These are phyloP conservation scores for Russula abietina DNA, from an alignment of 768 basidiomycete species.

Conservation along the genomic window DNA sequence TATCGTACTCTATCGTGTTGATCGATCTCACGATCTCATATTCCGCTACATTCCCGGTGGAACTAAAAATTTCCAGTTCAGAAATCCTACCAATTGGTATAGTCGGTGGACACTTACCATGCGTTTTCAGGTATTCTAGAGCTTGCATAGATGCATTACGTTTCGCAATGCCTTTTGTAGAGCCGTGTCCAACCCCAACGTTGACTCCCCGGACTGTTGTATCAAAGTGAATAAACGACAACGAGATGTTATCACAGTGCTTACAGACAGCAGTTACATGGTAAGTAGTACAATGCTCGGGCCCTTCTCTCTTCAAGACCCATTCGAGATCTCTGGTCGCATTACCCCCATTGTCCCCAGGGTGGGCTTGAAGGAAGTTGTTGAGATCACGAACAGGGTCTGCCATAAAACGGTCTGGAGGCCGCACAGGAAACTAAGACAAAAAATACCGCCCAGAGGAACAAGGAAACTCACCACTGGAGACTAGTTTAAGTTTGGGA, in stretches of 20 bases:
- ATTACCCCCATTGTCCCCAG: background rate
- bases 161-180: conserved; percentile 15
- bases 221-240: background rate
- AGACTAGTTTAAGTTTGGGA: background rate
- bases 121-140: conserved; percentile 4
- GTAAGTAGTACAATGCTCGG: background rate
- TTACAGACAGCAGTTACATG: conserved; percentile 17
- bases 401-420: conserved; percentile 2
- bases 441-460: background rate
- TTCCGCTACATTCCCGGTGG: background rate
- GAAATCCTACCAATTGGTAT: background rate
- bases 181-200: conserved; percentile 15
- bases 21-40: background rate
- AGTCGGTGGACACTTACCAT: conserved; percentile 8
- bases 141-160: conserved; percentile 17
- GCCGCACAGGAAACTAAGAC: background rate
- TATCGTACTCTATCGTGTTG: background rate
- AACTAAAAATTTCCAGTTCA: background rate
- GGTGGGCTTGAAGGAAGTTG: conserved; percentile 15
- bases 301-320: conserved; percentile 3
- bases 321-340: conserved; percentile 12
- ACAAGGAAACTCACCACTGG: background rate
- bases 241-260: background rate
- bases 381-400: conserved; percentile 24
- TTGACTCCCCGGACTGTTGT: conserved; percentile 14